Evolutionary conservation across 768 basidiomycete species (phyloP).

Genomic region (Krasilnikovozyma curviuscula): DNA sequence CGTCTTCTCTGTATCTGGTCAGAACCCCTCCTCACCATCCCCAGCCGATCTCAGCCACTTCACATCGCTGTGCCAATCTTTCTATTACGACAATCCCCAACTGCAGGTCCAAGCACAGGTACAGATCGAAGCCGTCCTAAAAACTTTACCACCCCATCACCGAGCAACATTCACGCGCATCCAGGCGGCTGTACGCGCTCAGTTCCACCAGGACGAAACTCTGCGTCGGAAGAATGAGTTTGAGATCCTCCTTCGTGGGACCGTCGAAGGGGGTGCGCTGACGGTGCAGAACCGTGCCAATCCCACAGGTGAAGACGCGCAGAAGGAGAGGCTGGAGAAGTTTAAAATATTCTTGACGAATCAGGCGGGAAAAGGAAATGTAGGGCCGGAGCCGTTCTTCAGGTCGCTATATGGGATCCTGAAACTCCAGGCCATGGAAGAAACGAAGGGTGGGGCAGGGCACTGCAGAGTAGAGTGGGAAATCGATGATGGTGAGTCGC

Average conservation of each 20-base stretch:
- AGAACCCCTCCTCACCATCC: slow-evolving; percentile 9
- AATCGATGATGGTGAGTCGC: slow-evolving; percentile 11
- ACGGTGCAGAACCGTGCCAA: slow-evolving; percentile 1
- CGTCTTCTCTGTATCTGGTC: slow-evolving; percentile 9
- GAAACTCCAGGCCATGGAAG: slow-evolving; percentile 4
- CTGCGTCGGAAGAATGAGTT: slow-evolving; percentile 4
- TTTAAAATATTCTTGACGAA: slow-evolving; percentile 1
- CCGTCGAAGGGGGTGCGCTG: background rate
- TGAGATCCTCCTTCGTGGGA: slow-evolving; percentile 5
- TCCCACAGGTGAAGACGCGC: background rate
- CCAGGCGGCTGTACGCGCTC: slow-evolving; percentile 1
- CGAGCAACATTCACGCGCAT: slow-evolving; percentile 8
- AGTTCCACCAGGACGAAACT: slow-evolving; percentile 1
- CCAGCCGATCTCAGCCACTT: slow-evolving; percentile 6
- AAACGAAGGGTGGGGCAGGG: slow-evolving; percentile 8
- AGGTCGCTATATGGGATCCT: background rate
- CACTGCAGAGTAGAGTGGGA: slow-evolving; percentile 8
- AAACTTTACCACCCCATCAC: slow-evolving; percentile 7
- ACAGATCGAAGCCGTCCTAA: slow-evolving; percentile 1
- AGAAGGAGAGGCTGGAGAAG: slow-evolving; percentile 5
- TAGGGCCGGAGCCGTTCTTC: slow-evolving; percentile 9
- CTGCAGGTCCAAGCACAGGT: background rate
- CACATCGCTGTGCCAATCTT: background rate
- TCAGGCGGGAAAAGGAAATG: slow-evolving; percentile 7
- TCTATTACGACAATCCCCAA: slow-evolving; percentile 4